Evolutionary conservation across 1,284 basidiomycete genomes (phyloP).

Genomic region (Prillingera fragicola): DNA sequence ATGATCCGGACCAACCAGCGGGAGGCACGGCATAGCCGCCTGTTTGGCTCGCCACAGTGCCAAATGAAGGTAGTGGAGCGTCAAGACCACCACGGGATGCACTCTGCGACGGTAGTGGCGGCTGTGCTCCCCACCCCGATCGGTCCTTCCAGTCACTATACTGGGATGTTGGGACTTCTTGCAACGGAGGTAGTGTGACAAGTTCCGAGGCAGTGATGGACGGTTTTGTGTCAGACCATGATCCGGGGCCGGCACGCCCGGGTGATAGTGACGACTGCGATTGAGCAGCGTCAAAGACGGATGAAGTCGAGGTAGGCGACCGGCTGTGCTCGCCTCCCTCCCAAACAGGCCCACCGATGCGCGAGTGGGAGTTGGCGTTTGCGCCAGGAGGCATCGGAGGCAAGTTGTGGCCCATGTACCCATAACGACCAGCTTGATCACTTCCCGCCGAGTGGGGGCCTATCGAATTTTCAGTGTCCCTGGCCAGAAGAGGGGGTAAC

Average conservation of each 20-base stretch:
- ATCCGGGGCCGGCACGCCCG: too few species aligned
- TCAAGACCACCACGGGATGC: slow-evolving; percentile 3
- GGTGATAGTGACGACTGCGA: slow-evolving; percentile 12
- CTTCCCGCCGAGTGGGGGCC: too few species aligned
- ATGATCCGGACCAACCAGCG: not conserved
- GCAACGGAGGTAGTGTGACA: slow-evolving; percentile 11
- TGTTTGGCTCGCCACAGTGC: slow-evolving; percentile 6
- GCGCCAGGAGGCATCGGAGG: not conserved
- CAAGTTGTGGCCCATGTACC: slow-evolving; percentile 1
- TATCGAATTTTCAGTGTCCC: slow-evolving; percentile 10
- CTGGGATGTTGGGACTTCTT: slow-evolving; percentile 5
- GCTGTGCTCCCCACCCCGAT: slow-evolving; percentile 2
- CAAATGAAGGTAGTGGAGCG: slow-evolving; percentile 8
- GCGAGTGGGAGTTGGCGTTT: not conserved
- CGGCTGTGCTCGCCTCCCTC: slow-evolving; percentile 10
- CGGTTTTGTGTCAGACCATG: not conserved
- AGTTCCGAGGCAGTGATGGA: slow-evolving; percentile 1
- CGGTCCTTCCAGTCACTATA: slow-evolving; percentile 14
- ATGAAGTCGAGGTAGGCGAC: slow-evolving; percentile 9
- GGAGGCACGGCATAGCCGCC: not conserved
- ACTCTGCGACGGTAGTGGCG: not conserved
- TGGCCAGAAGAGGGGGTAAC: slow-evolving; percentile 1
- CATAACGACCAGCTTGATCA: slow-evolving; percentile 5
- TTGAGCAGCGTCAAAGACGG: slow-evolving; percentile 5
- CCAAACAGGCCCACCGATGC: not conserved